Evolutionary conservation across 2,329 filamentous ascomycete species (phyloP).

Genomic region (Dothistroma septosporum): DNA sequence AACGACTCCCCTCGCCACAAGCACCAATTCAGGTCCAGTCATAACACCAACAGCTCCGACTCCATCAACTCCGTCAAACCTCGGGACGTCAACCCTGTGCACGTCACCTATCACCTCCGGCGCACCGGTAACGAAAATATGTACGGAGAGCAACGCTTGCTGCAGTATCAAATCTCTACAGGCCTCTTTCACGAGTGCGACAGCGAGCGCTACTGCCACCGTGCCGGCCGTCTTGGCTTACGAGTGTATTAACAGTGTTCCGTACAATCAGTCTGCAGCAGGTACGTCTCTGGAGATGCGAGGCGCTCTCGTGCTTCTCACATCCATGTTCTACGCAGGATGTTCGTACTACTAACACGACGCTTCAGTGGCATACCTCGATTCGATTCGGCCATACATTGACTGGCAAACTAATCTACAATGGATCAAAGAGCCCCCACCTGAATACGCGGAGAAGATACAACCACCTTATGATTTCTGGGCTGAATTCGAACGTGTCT

Average conservation of each 20-base stretch:
- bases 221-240: slow-evolving; percentile 44
- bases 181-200: slow-evolving; percentile 23
- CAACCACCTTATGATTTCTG: slow-evolving; percentile 43
- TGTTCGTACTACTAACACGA: neutral
- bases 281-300: slow-evolving; percentile 4
- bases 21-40: neutral
- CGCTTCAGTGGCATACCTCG: slow-evolving; percentile 37
- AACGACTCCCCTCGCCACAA: neutral
- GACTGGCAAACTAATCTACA: slow-evolving; percentile 45
- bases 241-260: slow-evolving; percentile 45
- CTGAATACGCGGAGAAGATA: slow-evolving; percentile 45
- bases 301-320: neutral
- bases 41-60: neutral
- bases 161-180: slow-evolving; percentile 26
- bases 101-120: neutral
- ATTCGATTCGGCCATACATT: slow-evolving; percentile 44
- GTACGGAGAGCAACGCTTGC: slow-evolving; percentile 21
- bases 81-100: neutral
- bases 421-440: slow-evolving; percentile 44
- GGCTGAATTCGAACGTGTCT: slow-evolving; percentile 38
- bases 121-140: neutral
- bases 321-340: neutral
- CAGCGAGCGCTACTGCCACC: slow-evolving; percentile 33
- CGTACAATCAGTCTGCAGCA: slow-evolving; percentile 41
- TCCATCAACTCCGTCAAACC: neutral